Evolutionary conservation across 306 rosid genomes (phyloP).

Genomic region (Trifolium fragiferum): DNA sequence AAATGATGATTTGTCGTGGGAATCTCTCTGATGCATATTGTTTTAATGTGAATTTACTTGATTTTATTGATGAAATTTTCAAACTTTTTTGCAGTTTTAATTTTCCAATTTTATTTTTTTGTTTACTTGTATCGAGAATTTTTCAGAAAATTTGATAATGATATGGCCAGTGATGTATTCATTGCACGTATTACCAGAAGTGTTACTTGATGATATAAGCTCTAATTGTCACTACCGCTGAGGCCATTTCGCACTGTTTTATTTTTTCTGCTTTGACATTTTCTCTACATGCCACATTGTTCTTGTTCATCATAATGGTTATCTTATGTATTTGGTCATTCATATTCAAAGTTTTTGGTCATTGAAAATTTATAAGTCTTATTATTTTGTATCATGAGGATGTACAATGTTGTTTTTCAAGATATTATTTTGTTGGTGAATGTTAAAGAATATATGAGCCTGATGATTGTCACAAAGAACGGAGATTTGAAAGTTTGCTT

Average conservation of each 20-base stretch:
- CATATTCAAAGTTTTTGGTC: too few species aligned
- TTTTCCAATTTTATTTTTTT: neutral
- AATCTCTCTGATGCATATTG: neutral
- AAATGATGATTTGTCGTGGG: neutral
- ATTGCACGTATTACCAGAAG: slow-evolving; percentile 60
- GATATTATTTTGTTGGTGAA: too few species aligned
- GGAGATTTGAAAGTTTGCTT: slow-evolving; percentile 71
- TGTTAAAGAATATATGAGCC: slow-evolving; percentile 49
- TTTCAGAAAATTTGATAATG: too few species aligned
- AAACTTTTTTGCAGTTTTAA: too few species aligned
- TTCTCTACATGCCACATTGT: neutral
- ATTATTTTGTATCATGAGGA: too few species aligned
- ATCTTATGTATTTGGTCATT: too few species aligned
- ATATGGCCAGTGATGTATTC: slow-evolving; percentile 70
- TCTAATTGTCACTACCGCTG: slow-evolving; percentile 79
- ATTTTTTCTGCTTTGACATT: neutral
- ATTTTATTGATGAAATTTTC: too few species aligned
- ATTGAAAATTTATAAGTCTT: too few species aligned
- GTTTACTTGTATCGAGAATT: too few species aligned
- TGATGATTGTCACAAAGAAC: slow-evolving; percentile 72
- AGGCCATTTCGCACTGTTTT: slow-evolving; percentile 36
- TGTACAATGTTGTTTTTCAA: too few species aligned
- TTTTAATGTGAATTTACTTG: too few species aligned
- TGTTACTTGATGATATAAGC: slow-evolving; percentile 59
- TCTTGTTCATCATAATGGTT: too few species aligned